phyloP scores from a whole-genome alignment of 306 rosid species.

The Prunus davidiana region DNA sequence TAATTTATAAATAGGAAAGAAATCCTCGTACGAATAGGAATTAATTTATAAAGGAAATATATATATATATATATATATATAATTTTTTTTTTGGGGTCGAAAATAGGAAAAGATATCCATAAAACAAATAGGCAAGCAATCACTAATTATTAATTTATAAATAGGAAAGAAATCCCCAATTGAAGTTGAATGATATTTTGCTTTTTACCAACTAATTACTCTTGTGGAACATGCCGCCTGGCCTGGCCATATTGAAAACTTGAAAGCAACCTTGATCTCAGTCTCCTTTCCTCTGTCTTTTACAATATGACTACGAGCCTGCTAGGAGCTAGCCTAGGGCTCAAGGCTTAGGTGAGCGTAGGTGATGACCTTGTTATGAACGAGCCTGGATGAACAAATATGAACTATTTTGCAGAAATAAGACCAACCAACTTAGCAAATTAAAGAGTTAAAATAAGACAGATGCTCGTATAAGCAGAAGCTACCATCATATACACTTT shows the following conservation, averaged over 20 bases:
- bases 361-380: neutral
- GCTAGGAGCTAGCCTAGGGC: neutral
- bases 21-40: too few species aligned
- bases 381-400: neutral
- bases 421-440: neutral
- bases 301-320: neutral
- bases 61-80: too few species aligned
- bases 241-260: neutral
- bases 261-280: neutral
- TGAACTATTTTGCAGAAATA: neutral
- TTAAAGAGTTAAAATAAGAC: neutral
- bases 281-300: neutral
- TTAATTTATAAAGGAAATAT: too few species aligned
- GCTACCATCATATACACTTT: constrained; percentile 25
- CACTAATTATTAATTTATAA: too few species aligned
- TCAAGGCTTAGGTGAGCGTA: neutral
- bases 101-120: too few species aligned
- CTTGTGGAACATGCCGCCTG: neutral
- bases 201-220: neutral
- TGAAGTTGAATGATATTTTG: neutral
- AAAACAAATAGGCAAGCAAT: too few species aligned
- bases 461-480: neutral
- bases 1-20: too few species aligned
- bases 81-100: too few species aligned
- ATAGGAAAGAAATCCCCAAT: too few species aligned